Evolutionary conservation across 2,329 filamentous ascomycete genomes (phyloP), one percentile per base, ranked within the genome.

Genomic region (Elsinoe fawcettii): DNA sequence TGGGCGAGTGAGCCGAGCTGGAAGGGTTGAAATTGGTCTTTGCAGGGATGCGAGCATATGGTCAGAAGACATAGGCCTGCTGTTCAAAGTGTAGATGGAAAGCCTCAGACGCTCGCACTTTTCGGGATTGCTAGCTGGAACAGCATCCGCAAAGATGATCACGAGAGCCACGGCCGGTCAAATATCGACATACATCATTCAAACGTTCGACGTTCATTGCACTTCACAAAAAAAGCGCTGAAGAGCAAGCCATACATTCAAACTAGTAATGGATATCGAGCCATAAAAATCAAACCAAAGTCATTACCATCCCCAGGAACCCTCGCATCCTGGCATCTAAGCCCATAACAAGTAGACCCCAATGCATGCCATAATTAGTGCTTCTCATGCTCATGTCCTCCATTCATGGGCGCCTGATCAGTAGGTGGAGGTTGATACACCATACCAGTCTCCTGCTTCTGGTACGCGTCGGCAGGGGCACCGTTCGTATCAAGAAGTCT

Each of bases 391-490:
- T 9, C 30, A 39, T 39, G 30, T 16, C 23, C 16, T 11, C 18
- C 25, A 27, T 37, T n/a, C 16, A 51, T 23, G 6, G 25, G 16
- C 32, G 49, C 25, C 23, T 49, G 8, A 27, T 18, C 22, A 39
- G 41, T 25, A 25, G 41, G 41, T 14, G 27, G 27, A 30, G 49
- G 49, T 16, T 53, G 49, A 25, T 53, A 53, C 49, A 53, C 49
- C 49, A 53, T 53, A 8, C 49, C 49, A n/a, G 49, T 53, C 32
- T 55, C 37, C 39, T 55, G 53, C 37, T 44, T n/a, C 36, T 44
- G 6, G 36, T 55, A 43, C 12, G 36, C 6, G 32, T 44, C 14
- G 18, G 23, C 37, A n/a, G 49, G 49, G 8, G 49, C 49, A 25
- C 49, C 49, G n/a, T 39, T 53, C 16, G 32, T 5, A 39, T 53